Conservation (phyloP, 108 stramenopile genomes). For the Cyclotella baltica region DNA sequence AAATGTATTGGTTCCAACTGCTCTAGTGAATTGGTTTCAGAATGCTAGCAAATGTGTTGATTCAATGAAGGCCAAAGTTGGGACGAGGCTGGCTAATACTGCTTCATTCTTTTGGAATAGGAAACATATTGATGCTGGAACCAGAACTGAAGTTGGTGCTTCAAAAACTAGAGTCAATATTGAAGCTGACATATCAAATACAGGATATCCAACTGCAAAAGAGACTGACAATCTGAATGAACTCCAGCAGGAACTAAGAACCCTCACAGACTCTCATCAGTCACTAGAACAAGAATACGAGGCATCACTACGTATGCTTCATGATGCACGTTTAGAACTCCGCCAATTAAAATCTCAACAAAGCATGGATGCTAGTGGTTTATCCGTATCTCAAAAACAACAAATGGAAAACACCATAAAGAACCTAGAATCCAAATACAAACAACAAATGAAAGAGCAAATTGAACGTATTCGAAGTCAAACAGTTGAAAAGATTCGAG, state of each 20-base stretch:
- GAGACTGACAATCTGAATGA: slow-evolving; percentile 7
- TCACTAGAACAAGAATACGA: slow-evolving; percentile 50
- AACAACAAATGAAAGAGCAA: slow-evolving; percentile 44
- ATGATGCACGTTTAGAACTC: slow-evolving; percentile 49
- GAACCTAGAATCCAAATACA: slow-evolving; percentile 40
- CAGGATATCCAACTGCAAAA: not conserved
- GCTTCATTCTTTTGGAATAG: slow-evolving; percentile 1
- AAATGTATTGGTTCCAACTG: not conserved
- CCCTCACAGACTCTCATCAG: slow-evolving; percentile 25
- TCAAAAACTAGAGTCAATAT: not conserved
- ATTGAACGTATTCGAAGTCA: slow-evolving; percentile 32
- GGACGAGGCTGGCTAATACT: not conserved
- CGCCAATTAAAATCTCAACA: slow-evolving; percentile 25
- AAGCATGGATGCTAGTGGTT: slow-evolving; percentile 10
- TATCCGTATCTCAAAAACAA: slow-evolving; percentile 20
- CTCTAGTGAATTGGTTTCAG: not conserved
- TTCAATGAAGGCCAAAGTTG: not conserved
- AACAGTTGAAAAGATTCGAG: slow-evolving; percentile 20
- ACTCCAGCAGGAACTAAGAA: slow-evolving; percentile 28
- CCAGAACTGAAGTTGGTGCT: too few species aligned
- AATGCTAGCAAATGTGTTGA: not conserved
- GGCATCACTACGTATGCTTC: slow-evolving; percentile 49
- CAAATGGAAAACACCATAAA: slow-evolving; percentile 32
- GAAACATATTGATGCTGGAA: not conserved
- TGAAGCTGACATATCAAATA: not conserved